Base-by-base conservation (phyloP, 805 yeast species). In the Candida wancherniae region DNA sequence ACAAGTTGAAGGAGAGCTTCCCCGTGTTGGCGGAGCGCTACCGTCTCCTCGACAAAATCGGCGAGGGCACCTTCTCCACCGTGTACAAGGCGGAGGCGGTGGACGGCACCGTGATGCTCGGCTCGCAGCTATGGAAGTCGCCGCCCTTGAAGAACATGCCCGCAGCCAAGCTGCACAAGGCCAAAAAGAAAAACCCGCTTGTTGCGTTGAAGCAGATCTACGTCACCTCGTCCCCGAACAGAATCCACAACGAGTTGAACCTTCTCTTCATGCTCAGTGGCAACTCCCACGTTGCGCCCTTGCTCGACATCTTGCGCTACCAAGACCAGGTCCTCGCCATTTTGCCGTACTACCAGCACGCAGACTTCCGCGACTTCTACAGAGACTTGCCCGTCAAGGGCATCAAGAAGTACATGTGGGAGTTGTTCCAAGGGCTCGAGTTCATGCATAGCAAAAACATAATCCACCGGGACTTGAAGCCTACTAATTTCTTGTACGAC, bases 311-410 rank as follows among this genome's bases (percentile, higher is more conserved):
- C 0, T 56, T 86, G 33, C 68, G 98, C 39, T 71, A 73, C 49
- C 84, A 84, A 47, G 98, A 92, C 56, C 97, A 92, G 61, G 94
- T 92, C 9, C 69, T 90, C 27, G 95, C 95, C 2, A 88, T 92
- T 2, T 64, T 90, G 41, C 97, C 97, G 6, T 90, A 80, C 63
- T 87, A 83, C 55, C 79, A 81, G 28, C 97, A 90, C 59, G 77
- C 86, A 8, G 97, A 92, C 51, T 92, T 87, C 58, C 70, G 97
- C 37, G 84, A 77, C 45, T 85, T 86, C 47, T 88, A 82, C 58
- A 68, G 92, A 43, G 87, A 81, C 49, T 59, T 87, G 37, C 84
- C 94, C 1, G 58, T 84, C 6, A 69, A 72, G 31, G 97, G 95
- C 4, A 84, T 88, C 44, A 81, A 81, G 40, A 70, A 69, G 44